Percentiles rank a stretch among this genome's conserved stretches.
Conservation (phyloP, 441 rosid species). For the Macaranga tanarius region DNA sequence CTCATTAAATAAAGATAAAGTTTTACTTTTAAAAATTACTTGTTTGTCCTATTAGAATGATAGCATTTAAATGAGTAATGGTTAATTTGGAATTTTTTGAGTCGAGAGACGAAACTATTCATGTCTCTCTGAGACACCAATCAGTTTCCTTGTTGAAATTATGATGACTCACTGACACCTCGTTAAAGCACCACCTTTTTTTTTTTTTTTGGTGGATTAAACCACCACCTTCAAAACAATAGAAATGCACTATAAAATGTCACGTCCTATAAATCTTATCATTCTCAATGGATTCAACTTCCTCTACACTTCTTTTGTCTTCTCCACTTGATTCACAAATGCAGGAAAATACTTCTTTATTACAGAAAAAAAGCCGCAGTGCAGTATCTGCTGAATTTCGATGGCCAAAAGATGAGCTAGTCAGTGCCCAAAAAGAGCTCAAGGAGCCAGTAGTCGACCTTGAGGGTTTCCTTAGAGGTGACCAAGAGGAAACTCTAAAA, state of each 20-base stretch:
- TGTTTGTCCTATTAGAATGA: too few species aligned
- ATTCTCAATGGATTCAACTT: not conserved
- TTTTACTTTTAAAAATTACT: too few species aligned
- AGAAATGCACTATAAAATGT: not conserved
- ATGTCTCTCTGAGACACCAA: too few species aligned
- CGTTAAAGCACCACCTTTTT: too few species aligned
- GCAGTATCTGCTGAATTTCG: conserved; percentile 28
- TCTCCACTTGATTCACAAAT: not conserved
- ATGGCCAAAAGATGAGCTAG: conserved; percentile 40
- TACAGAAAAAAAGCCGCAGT: conserved; percentile 12
- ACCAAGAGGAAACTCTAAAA: conserved; percentile 25
- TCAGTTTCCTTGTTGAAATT: too few species aligned
- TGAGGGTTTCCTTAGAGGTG: conserved; percentile 37
- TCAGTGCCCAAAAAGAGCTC: conserved; percentile 29
- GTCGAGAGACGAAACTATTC: too few species aligned
- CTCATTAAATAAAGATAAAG: too few species aligned
- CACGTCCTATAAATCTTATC: not conserved
- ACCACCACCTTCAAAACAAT: too few species aligned
- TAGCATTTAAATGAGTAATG: too few species aligned
- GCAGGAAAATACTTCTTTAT: not conserved
- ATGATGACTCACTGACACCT: too few species aligned
- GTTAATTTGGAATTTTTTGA: too few species aligned
- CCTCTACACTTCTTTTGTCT: not conserved
- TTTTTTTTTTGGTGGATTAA: too few species aligned
- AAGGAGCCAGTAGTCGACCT: conserved; percentile 42